Conservation (phyloP, 441 rosid species). For the Populus hybrid region DNA sequence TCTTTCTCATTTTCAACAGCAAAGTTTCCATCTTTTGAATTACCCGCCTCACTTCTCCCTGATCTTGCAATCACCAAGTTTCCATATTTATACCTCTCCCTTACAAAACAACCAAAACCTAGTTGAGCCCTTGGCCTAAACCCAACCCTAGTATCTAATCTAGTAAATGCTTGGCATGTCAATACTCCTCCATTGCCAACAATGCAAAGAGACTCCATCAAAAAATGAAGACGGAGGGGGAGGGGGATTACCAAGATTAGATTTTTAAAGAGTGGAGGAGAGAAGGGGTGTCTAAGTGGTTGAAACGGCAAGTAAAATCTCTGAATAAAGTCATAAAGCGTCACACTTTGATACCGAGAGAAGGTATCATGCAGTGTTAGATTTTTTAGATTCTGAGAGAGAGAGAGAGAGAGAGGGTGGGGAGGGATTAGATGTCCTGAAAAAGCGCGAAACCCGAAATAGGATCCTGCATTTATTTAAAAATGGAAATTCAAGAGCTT, state of each 20-base stretch:
- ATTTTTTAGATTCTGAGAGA: neutral
- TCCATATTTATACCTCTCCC: conserved; percentile 21
- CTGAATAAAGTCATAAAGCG: neutral
- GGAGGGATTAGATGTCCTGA: conserved; percentile 12
- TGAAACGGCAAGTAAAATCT: conserved; percentile 14
- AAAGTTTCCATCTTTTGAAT: conserved; percentile 14
- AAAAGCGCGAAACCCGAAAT: conserved; percentile 32
- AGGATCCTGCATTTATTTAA: conserved; percentile 1
- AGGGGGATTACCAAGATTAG: neutral
- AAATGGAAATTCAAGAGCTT: neutral
- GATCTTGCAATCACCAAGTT: conserved; percentile 33
- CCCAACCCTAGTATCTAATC: neutral
- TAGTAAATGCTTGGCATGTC: conserved; percentile 17
- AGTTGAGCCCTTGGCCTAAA: conserved; percentile 21
- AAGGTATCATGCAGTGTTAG: too few relatives aligned
- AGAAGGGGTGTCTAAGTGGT: conserved; percentile 7
- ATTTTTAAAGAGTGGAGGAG: neutral
- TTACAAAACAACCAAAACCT: conserved; percentile 26
- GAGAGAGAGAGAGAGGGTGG: too few relatives aligned
- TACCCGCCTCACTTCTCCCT: conserved; percentile 13
- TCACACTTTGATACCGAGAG: neutral
- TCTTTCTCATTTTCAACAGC: conserved; percentile 21
- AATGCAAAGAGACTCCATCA: conserved; percentile 47
- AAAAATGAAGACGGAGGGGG: neutral
- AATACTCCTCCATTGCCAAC: conserved; percentile 8